phyloP scores from a whole-genome alignment of 768 basidiomycete species.

The Tricholoma terreum region DNA sequence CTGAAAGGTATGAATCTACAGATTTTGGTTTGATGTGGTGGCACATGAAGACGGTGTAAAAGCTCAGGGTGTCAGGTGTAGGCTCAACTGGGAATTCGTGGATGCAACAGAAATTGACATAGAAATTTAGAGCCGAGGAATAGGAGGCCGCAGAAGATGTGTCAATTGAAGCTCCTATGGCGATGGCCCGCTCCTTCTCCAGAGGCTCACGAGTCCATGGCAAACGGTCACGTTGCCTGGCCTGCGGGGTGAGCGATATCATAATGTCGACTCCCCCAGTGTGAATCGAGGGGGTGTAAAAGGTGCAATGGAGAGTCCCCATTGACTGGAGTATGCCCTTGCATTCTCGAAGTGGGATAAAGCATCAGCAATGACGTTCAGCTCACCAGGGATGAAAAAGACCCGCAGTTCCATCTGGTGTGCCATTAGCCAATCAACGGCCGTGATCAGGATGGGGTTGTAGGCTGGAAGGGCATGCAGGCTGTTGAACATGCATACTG shows the following conservation, averaged over 20 bases:
- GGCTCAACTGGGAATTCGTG: slow-evolving; percentile 36
- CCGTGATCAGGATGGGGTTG: slow-evolving; percentile 19
- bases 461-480: not conserved
- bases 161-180: slow-evolving; percentile 31
- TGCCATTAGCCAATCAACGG: slow-evolving; percentile 13
- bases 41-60: slow-evolving; percentile 30
- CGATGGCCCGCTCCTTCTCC: slow-evolving; percentile 26
- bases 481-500: slow-evolving; percentile 18
- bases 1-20: too few species aligned
- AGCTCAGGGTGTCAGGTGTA: slow-evolving; percentile 33
- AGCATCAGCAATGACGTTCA: slow-evolving; percentile 30
- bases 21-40: too few species aligned
- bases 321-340: not conserved
- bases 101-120: slow-evolving; percentile 28
- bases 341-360: slow-evolving; percentile 18
- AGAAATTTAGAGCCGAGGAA: slow-evolving; percentile 34
- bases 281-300: slow-evolving; percentile 17
- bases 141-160: slow-evolving; percentile 22
- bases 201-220: slow-evolving; percentile 30
- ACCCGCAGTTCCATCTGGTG: slow-evolving; percentile 19
- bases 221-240: slow-evolving; percentile 24
- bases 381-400: slow-evolving; percentile 22
- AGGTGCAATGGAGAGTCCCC: not conserved
- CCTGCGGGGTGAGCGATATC: slow-evolving; percentile 4
- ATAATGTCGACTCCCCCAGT: slow-evolving; percentile 10